Percentiles rank a stretch among this genome's conserved stretches.
Evolutionary conservation across 805 yeast species (phyloP).

Genomic region (Metschnikowia lunata): DNA sequence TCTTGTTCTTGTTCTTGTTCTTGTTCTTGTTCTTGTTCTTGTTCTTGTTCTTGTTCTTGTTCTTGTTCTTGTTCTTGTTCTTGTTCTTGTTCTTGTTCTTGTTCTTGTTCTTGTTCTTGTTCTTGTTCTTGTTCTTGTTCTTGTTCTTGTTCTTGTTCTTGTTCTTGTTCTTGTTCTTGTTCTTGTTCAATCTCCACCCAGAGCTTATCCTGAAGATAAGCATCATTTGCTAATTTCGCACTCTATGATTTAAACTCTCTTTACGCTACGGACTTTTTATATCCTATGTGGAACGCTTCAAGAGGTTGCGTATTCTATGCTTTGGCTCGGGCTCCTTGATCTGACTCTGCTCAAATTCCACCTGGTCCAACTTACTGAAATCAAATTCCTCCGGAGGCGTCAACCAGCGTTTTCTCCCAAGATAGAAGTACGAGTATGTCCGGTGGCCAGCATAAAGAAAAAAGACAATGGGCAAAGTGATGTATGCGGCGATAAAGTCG

Average conservation of each 20-base stretch:
- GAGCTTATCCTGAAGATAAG: too few species aligned
- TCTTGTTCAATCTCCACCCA: too few species aligned
- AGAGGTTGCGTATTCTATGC: not conserved
- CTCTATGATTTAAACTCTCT: too few species aligned
- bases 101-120: too few species aligned
- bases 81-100: too few species aligned
- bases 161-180: too few species aligned
- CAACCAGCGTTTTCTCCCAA: conserved; percentile 34
- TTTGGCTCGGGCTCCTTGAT: conserved; percentile 21
- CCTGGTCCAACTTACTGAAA: conserved; percentile 53
- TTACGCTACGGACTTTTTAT: not conserved
- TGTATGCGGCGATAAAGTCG: conserved; percentile 69
- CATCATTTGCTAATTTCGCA: not conserved
- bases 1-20: too few species aligned
- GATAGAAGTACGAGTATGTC: conserved; percentile 30
- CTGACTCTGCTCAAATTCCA: conserved; percentile 49
- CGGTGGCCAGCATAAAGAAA: conserved; percentile 58
- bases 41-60: too few species aligned
- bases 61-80: too few species aligned
- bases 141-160: too few species aligned
- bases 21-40: too few species aligned
- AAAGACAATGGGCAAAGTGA: conserved; percentile 56
- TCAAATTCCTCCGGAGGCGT: conserved; percentile 57
- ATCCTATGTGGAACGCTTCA: not conserved
- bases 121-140: too few species aligned